Conservation (phyloP, 805 yeast species). For the Jamesozyma hellenica region DNA sequence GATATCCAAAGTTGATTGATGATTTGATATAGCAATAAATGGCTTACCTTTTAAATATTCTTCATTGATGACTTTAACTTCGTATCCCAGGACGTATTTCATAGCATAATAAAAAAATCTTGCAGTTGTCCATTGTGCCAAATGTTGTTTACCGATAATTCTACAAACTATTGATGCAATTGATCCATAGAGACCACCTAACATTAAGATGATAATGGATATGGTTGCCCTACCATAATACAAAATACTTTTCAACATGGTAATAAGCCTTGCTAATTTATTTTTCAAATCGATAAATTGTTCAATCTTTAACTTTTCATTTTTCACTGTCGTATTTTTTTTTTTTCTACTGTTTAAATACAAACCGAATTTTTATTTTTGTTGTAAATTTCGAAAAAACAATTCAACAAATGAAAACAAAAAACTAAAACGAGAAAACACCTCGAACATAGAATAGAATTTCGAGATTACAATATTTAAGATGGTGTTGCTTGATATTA, state of each 20-base stretch:
- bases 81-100: constrained; percentile 56
- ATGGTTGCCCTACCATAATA: constrained; percentile 48
- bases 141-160: constrained; percentile 60
- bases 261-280: too few relatives aligned
- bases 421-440: too few relatives aligned
- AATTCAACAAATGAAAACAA: too few relatives aligned
- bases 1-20: constrained; percentile 84
- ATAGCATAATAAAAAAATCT: constrained; percentile 61
- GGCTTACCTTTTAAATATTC: constrained; percentile 52
- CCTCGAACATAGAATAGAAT: too few relatives aligned
- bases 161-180: constrained; percentile 60
- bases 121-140: constrained; percentile 86
- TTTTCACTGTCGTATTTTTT: too few relatives aligned
- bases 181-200: constrained; percentile 69
- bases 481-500: too few relatives aligned
- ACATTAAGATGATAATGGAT: constrained; percentile 42
- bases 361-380: too few relatives aligned
- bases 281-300: too few relatives aligned
- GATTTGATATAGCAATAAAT: constrained; percentile 75
- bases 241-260: constrained; percentile 26
- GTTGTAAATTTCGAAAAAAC: too few relatives aligned
- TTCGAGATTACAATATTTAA: too few relatives aligned
- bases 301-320: too few relatives aligned
- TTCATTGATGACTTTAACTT: constrained; percentile 58
- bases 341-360: too few relatives aligned